phyloP scores from a whole-genome alignment of 169 alveolate genomes.

The Cryptosporidium ubiquitum region DNA sequence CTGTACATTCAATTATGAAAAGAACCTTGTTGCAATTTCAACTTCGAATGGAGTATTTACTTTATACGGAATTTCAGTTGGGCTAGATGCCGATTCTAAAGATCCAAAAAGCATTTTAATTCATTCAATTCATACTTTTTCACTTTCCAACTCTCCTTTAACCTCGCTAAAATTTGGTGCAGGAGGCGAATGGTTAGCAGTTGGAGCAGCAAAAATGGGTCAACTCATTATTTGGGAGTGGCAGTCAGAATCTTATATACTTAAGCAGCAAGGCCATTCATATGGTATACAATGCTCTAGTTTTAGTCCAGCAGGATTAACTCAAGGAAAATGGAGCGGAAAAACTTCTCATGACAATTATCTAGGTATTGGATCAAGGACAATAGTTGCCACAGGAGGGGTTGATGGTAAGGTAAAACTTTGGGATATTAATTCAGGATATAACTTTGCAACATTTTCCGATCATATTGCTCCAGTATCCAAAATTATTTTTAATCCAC shows the following conservation, averaged over 20 bases:
- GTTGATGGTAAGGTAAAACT: slow-evolving; percentile 95
- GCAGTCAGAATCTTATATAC: slow-evolving; percentile 96
- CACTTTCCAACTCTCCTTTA: slow-evolving; percentile 45
- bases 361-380: slow-evolving; percentile 88
- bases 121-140: slow-evolving; percentile 51
- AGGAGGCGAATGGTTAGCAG: slow-evolving; percentile 92
- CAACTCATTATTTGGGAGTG: slow-evolving; percentile 98
- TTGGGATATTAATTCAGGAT: slow-evolving; percentile 94
- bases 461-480: slow-evolving; percentile 95
- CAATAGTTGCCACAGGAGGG: slow-evolving; percentile 96
- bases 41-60: slow-evolving; percentile 67
- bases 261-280: slow-evolving; percentile 94
- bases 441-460: slow-evolving; percentile 94
- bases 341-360: slow-evolving; percentile 66
- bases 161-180: slow-evolving; percentile 57
- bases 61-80: slow-evolving; percentile 40
- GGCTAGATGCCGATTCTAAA: neutral
- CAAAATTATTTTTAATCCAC: slow-evolving; percentile 91
- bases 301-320: slow-evolving; percentile 61
- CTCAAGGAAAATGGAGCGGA: slow-evolving; percentile 37
- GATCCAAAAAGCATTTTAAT: neutral
- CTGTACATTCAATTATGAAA: slow-evolving; percentile 48
- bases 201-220: slow-evolving; percentile 87
- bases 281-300: slow-evolving; percentile 79
- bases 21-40: slow-evolving; percentile 27